These are phyloP conservation scores for Phaseolus lunatus DNA, from an alignment of 306 rosid genomes.

Conservation along the genomic window DNA sequence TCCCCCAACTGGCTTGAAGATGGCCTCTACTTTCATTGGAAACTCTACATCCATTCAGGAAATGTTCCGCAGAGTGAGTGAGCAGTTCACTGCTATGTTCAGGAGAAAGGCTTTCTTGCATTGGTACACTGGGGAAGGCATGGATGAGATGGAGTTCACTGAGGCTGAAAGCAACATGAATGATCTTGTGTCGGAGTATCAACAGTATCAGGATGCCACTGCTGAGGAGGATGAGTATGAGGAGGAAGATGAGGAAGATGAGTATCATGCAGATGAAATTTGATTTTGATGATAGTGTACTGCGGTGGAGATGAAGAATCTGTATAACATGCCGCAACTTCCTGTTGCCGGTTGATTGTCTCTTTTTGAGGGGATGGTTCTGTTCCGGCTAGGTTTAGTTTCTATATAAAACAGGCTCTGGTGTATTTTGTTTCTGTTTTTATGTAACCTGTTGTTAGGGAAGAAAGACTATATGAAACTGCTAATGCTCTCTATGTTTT, in stretches of 20 bases:
- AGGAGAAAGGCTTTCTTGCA: conserved; percentile 60
- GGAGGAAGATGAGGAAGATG: conserved; percentile 52
- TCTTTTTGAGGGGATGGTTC: conserved; percentile 23
- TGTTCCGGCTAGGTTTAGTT: conserved; percentile 45
- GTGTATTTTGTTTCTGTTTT: conserved; percentile 12
- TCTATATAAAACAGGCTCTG: conserved; percentile 40
- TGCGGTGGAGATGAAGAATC: conserved; percentile 4
- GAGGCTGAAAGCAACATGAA: conserved; percentile 75
- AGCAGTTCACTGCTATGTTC: conserved; percentile 56
- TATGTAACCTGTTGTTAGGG: conserved; percentile 16
- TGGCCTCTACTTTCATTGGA: conserved; percentile 81
- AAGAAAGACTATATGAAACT: neutral
- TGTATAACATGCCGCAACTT: conserved; percentile 55
- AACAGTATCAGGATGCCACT: conserved; percentile 85
- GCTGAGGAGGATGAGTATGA: conserved; percentile 78
- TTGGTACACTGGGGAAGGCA: conserved; percentile 55
- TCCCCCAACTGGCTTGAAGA: conserved; percentile 79
- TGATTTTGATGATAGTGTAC: conserved; percentile 4
- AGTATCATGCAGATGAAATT: conserved; percentile 11
- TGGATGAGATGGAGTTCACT: conserved; percentile 55
- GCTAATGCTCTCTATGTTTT: neutral
- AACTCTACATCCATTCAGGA: conserved; percentile 52
- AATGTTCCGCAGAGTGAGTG: conserved; percentile 53
- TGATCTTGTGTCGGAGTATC: conserved; percentile 76
- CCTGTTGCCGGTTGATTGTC: conserved; percentile 64